Percentiles rank a stretch among this genome's conserved stretches.
These are phyloP conservation scores for Sistotremastrum niveocremeum DNA, from an alignment of 768 basidiomycete genomes.

Conservation along the genomic window DNA sequence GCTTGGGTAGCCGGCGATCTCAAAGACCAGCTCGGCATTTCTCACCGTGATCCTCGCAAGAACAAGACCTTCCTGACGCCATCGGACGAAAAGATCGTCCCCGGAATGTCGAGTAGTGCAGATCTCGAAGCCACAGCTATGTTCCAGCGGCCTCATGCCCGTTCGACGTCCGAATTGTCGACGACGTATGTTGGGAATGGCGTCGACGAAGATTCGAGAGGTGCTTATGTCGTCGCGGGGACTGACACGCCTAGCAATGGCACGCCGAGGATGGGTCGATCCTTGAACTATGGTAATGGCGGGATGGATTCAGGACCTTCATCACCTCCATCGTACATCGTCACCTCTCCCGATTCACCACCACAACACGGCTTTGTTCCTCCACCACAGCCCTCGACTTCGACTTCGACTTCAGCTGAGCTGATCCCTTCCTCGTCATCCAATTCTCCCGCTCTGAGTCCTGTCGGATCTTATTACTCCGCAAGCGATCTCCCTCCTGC, in stretches of 20 bases:
- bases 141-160: slow-evolving; percentile 48
- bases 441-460: slow-evolving; percentile 16
- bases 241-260: neutral
- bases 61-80: slow-evolving; percentile 10
- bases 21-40: slow-evolving; percentile 67
- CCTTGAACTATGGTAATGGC: no score
- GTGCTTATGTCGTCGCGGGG: neutral
- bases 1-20: slow-evolving; percentile 78
- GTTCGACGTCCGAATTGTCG: slow-evolving; percentile 52
- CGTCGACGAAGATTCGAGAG: neutral
- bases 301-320: no score
- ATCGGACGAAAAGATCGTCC: no score
- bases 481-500: slow-evolving; percentile 33
- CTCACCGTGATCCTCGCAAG: slow-evolving; percentile 43
- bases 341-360: neutral
- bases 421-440: neutral
- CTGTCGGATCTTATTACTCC: slow-evolving; percentile 46
- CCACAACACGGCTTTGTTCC: neutral
- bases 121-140: slow-evolving; percentile 58
- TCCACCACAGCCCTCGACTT: slow-evolving; percentile 6
- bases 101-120: slow-evolving; percentile 6
- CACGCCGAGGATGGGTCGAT: no score
- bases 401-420: slow-evolving; percentile 7
- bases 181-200: slow-evolving; percentile 1
- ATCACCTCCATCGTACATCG: neutral